A percentile compares a stretch with the other conserved stretches of the same genome.
Evolutionary conservation across 2,329 filamentous ascomycete genomes (phyloP).

Genomic region (Cladophialophora exuberans): DNA sequence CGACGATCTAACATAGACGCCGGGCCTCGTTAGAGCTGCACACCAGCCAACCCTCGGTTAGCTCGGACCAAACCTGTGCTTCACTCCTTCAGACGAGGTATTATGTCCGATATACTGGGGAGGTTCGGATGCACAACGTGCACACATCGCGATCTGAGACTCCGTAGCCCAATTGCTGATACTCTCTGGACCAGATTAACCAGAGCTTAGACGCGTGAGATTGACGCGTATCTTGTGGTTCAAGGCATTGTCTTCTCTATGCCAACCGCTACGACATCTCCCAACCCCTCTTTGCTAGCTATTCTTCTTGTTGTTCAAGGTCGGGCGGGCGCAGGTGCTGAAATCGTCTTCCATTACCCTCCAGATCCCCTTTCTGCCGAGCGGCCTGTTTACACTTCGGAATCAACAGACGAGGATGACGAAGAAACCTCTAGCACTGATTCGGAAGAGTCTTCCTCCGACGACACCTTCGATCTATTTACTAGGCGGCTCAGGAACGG

Average conservation of each 20-base stretch:
- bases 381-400: slow-evolving; percentile 8
- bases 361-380: slow-evolving; percentile 45
- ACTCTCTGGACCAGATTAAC: neutral
- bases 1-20: too few species aligned
- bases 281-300: slow-evolving; percentile 64
- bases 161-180: too few species aligned
- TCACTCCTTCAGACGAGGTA: neutral
- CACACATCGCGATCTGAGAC: neutral
- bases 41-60: too few species aligned
- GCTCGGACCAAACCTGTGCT: neutral
- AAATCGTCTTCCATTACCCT: slow-evolving; percentile 88
- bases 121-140: neutral
- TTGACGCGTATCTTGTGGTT: slow-evolving; percentile 1
- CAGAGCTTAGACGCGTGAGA: slow-evolving; percentile 10
- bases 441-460: slow-evolving; percentile 30
- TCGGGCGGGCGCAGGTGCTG: slow-evolving; percentile 77
- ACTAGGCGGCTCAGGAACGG: slow-evolving; percentile 17
- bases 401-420: slow-evolving; percentile 26
- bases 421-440: slow-evolving; percentile 32
- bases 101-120: neutral
- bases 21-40: too few species aligned
- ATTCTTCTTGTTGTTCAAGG: slow-evolving; percentile 76
- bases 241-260: slow-evolving; percentile 35
- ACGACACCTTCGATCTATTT: slow-evolving; percentile 30
- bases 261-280: slow-evolving; percentile 52